Evolutionary conservation across 1,284 basidiomycete species (phyloP), one percentile per base, ranked within the genome.

Genomic region (Cystobasidium slooffiae): DNA sequence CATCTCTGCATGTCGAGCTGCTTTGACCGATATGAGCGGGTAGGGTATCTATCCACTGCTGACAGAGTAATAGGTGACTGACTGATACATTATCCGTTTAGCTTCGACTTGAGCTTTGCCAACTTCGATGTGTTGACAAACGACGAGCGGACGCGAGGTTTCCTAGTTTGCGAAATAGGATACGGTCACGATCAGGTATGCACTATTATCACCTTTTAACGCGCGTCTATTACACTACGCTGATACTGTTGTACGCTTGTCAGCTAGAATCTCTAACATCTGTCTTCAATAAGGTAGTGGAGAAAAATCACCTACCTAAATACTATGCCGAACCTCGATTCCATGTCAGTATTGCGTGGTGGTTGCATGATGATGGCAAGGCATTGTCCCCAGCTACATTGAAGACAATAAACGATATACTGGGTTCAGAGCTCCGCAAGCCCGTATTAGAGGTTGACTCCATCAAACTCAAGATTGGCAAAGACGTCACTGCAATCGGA

Each of bases 281-380:
- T 59, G 82, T 84, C 16, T 81, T 92, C 52, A 83, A 84, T 1
- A 87, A 89, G 1, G 83, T 84, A 1, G 82, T 93, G 51, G 83
- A 82, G 14, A 79, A 81, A 7, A 84, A 91, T 44, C 87, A 88
- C 49, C 90, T 93, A 76, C 87, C 88, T 78, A 85, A 86, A 68
- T 93, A 90, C 82, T 93, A 94, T 80, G 79, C 83, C 24, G 83
- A 86, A 52, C 90, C 92, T 18, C 86, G 88, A 43, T 93, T 92
- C 79, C 92, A 94, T 79, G 86, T 88, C 12, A 93, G 91, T 0
- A 86, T 94, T 68, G 91, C 87, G 9, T 93, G 92, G 91, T 69
- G 68, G 68, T 53, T 75, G 18, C 75, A 73, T 10, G 22, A 72
- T 44, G 44, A 55, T 3, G 37, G 41, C 2, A 52, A 55, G 12